phyloP scores from a whole-genome alignment of 257 asterid genomes.

The Solanum gandarillasii region DNA sequence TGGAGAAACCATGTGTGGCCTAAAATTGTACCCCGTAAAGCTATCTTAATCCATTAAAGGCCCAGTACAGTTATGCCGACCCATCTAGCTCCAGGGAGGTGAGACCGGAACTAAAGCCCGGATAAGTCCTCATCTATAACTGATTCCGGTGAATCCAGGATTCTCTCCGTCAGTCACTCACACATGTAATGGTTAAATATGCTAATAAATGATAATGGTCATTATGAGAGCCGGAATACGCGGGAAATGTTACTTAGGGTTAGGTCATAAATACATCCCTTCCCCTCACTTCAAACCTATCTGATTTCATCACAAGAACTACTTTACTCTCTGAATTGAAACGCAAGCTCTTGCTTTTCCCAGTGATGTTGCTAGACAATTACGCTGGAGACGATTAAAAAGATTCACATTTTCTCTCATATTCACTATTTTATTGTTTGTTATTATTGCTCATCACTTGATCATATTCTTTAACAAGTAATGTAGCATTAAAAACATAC shows the following conservation, averaged over 20 bases:
- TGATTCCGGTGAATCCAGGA: not conserved
- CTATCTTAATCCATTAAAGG: not conserved
- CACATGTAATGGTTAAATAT: not conserved
- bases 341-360: not conserved
- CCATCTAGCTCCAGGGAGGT: not conserved
- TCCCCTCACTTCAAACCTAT: not conserved
- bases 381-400: not conserved
- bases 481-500: not conserved
- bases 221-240: not conserved
- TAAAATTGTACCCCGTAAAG: not conserved
- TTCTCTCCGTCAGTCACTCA: not conserved
- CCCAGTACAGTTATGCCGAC: not conserved
- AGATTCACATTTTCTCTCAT: not conserved
- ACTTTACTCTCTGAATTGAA: not conserved
- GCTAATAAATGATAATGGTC: not conserved
- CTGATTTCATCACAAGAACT: not conserved
- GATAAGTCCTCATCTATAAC: not conserved
- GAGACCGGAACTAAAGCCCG: not conserved
- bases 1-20: not conserved
- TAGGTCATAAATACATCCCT: not conserved
- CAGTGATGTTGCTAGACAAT: not conserved
- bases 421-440: not conserved
- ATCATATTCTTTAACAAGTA: not conserved
- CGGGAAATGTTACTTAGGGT: not conserved
- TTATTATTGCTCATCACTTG: not conserved